Evolutionary conservation across 495 filamentous ascomycete species (phyloP), one percentile per base, ranked within the genome.

Genomic region (Jackrogersella minutella): DNA sequence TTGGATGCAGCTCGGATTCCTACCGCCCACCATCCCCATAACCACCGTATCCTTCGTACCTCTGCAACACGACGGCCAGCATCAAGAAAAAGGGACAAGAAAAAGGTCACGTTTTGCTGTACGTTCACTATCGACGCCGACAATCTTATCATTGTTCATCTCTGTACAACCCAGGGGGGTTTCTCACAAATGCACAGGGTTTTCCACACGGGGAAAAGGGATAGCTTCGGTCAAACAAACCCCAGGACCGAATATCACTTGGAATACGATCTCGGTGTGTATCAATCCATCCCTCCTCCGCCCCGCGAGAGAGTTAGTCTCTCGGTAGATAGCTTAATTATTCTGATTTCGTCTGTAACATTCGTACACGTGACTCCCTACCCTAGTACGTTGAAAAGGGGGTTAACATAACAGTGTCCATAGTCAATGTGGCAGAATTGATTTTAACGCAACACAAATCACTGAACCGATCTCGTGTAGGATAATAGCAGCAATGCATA

Each of bases 261-360:
- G 53, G 16, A 30, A 66, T 62, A 66, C 46, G 47, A 51, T 55
- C 28, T 54, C 49, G 71, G 69, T 78, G 79, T 80, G 37, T 78
- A 69, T 66, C 62, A 43, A 44, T 62, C 37, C 58, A 44, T 64
- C 37, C 58, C 57, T 56, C 51, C 56, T 57, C 58, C 24, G 40
- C 31, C 52, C 61, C 55, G 39, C 43, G 56, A 56, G 22, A 63
- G 22, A 56, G 11, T 37, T 17, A 31, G 41, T 55, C 21, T 13
- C 10, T 49, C 39, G 33, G 51, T 63, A 63, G 51, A 30, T 56
- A 62, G 47, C 24, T 19, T 63, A 63, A 50, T 62, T 55, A 62
- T 33, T 36, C 5, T n/a, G 5, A 2, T 57, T 47, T 40, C 1
- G 49, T 49, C 26, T 30, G 8, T 21, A 24, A 5, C 22, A 21